Evolutionary conservation across 2,329 filamentous ascomycete genomes (phyloP).

Genomic region (Herpotrichia juniperi): DNA sequence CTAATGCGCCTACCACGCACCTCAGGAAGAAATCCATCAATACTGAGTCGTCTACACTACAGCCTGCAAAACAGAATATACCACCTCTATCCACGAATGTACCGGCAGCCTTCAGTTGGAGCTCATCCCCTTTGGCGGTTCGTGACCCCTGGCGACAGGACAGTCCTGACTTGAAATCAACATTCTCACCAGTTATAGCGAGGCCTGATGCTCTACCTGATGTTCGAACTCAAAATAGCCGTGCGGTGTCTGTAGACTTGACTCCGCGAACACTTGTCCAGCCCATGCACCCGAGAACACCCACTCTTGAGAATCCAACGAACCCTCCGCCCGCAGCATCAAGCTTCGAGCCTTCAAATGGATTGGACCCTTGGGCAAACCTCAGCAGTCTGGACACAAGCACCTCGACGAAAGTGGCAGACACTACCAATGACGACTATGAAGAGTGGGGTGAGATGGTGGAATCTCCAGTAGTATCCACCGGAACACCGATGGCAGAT

Average conservation of each 20-base stretch:
- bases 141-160: constrained; percentile 27
- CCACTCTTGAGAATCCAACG: not conserved
- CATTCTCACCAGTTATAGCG: constrained; percentile 21
- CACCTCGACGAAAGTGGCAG: constrained; percentile 7
- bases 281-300: constrained; percentile 7
- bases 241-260: constrained; percentile 27
- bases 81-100: constrained; percentile 26
- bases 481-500: constrained; percentile 18
- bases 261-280: constrained; percentile 15
- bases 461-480: constrained; percentile 38
- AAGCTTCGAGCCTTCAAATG: not conserved
- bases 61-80: constrained; percentile 23
- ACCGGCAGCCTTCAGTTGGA: constrained; percentile 43
- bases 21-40: constrained; percentile 30
- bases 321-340: not conserved
- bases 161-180: constrained; percentile 16
- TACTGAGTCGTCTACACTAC: constrained; percentile 19
- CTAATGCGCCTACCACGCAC: constrained; percentile 20
- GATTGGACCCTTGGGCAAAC: constrained; percentile 21
- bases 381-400: constrained; percentile 20
- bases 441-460: constrained; percentile 49
- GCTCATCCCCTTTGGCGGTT: constrained; percentile 28
- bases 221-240: constrained; percentile 24
- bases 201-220: constrained; percentile 21
- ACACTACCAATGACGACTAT: constrained; percentile 34